A percentile compares a stretch with the other conserved stretches of the same genome.
These are phyloP conservation scores for Schizophyllum amplum DNA, from an alignment of 1,284 basidiomycete species.

Conservation along the genomic window DNA sequence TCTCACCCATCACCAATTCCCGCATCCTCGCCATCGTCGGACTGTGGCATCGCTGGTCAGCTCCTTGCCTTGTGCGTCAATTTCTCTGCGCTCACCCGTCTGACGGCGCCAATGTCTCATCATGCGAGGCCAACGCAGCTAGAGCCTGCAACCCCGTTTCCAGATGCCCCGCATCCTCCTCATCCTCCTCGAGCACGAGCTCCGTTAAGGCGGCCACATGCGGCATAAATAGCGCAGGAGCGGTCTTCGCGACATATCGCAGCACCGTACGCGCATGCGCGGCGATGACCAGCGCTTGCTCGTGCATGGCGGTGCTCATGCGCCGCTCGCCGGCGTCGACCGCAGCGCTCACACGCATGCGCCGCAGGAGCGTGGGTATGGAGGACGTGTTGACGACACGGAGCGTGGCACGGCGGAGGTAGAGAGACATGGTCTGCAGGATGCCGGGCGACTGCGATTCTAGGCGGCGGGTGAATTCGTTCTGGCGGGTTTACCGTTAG, in stretches of 20 bases:
- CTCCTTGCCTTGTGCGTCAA: conserved; percentile 1
- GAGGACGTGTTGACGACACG: conserved; percentile 81
- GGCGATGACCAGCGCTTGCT: conserved; percentile 27
- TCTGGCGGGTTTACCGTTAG: conserved; percentile 30
- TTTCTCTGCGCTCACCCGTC: conserved; percentile 53
- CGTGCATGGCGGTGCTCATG: conserved; percentile 30
- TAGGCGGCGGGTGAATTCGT: conserved; percentile 70
- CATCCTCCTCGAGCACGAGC: conserved; percentile 53
- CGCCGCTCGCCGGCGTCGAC: conserved; percentile 15
- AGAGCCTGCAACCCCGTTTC: conserved; percentile 74
- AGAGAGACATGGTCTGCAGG: conserved; percentile 60
- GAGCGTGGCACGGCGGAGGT: conserved; percentile 69
- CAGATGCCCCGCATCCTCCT: conserved; percentile 45
- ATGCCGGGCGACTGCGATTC: conserved; percentile 62
- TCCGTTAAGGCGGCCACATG: conserved; percentile 74
- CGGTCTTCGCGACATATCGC: conserved; percentile 68
- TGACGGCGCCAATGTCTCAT: conserved; percentile 37
- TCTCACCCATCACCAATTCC: conserved; percentile 53
- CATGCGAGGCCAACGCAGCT: conserved; percentile 42
- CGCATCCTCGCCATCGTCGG: conserved; percentile 61
- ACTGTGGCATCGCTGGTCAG: conserved; percentile 24
- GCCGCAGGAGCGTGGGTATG: conserved; percentile 71
- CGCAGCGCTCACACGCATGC: conserved; percentile 31
- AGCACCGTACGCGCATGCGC: conserved; percentile 45
- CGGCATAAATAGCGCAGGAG: conserved; percentile 64